Evolutionary conservation across 1,284 basidiomycete genomes (phyloP).

Genomic region (Ceratobasidium papillatum): DNA sequence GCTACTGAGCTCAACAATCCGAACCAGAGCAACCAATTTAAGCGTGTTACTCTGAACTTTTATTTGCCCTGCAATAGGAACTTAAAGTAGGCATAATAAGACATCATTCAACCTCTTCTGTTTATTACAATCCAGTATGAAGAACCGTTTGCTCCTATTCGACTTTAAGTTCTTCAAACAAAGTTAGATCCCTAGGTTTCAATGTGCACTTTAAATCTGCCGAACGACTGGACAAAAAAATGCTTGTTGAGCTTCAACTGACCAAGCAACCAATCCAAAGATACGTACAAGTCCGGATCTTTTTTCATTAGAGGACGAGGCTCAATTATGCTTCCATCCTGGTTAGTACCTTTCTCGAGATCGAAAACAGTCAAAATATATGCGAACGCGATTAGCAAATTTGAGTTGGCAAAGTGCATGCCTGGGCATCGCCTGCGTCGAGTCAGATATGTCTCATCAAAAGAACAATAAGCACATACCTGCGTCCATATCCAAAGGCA

Average conservation of each 20-base stretch:
- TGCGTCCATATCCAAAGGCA: slow-evolving; percentile 18
- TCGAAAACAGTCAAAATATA: slow-evolving; percentile 28
- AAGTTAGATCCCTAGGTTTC: not conserved
- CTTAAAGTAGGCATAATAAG: no score
- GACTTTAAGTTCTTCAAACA: not conserved
- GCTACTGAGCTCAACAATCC: no score
- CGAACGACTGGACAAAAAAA: not conserved
- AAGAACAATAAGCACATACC: not conserved
- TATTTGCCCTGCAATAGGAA: no score
- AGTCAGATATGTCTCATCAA: not conserved
- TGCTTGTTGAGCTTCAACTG: not conserved
- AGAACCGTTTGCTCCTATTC: no score
- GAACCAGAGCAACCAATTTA: no score
- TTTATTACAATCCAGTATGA: no score
- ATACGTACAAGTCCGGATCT: not conserved
- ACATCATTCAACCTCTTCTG: no score
- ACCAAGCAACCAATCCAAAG: not conserved
- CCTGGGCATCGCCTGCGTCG: slow-evolving; percentile 26
- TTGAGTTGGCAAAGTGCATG: slow-evolving; percentile 27
- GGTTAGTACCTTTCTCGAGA: slow-evolving; percentile 5
- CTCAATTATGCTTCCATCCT: slow-evolving; percentile 22
- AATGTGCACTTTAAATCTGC: not conserved
- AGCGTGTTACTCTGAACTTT: no score
- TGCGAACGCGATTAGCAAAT: slow-evolving; percentile 29
- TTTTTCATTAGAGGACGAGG: slow-evolving; percentile 8